A percentile compares a stretch with the other conserved stretches of the same genome.
These are phyloP conservation scores for Escallonia herrerae DNA, from an alignment of 129 eudicot species.

Conservation along the genomic window DNA sequence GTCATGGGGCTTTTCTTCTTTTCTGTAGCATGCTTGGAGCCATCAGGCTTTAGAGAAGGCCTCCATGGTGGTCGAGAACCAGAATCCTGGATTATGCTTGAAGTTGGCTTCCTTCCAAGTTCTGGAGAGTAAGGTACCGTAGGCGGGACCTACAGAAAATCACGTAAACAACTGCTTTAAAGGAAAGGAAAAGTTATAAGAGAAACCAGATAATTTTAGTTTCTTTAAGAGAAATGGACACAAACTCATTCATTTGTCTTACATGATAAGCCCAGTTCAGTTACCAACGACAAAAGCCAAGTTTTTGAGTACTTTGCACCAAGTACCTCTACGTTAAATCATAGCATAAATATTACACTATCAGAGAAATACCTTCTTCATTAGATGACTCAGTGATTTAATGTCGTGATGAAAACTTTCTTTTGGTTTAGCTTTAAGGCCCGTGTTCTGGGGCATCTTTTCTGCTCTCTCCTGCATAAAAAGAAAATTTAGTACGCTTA, in stretches of 20 bases:
- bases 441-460: too few relatives aligned
- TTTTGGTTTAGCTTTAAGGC: too few relatives aligned
- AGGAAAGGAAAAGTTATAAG: background rate
- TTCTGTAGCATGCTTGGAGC: constrained; percentile 40
- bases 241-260: background rate
- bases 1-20: constrained; percentile 32
- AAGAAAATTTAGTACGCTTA: too few relatives aligned
- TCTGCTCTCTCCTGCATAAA: too few relatives aligned
- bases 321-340: too few relatives aligned
- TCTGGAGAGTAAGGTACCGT: constrained; percentile 30
- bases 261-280: background rate
- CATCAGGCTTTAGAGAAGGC: constrained; percentile 21
- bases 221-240: background rate
- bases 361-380: too few relatives aligned
- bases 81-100: constrained; percentile 17
- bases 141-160: constrained; percentile 37
- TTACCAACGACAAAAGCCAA: background rate
- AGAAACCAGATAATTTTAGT: too few relatives aligned
- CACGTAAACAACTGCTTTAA: background rate
- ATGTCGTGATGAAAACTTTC: too few relatives aligned
- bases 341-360: too few relatives aligned
- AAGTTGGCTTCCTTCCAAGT: constrained; percentile 29
- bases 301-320: background rate
- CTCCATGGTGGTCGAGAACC: constrained; percentile 41
- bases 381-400: too few relatives aligned